phyloP scores from a whole-genome alignment of 306 rosid genomes.

The Vicia sativa region DNA sequence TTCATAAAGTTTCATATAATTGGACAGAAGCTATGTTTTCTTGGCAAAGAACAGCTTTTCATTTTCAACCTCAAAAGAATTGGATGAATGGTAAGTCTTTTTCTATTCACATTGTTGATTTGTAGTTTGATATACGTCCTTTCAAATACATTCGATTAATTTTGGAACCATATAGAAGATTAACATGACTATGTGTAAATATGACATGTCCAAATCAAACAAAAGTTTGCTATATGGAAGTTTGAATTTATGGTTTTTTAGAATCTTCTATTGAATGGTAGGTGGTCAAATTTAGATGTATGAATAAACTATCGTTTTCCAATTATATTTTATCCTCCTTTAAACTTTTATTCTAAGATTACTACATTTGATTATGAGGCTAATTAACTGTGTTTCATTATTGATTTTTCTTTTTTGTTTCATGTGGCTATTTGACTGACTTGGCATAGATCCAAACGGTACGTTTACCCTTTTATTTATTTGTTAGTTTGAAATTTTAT shows the following conservation, averaged over 20 bases:
- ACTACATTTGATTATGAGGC: slow-evolving; percentile 12
- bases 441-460: slow-evolving; percentile 79
- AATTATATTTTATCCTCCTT: not conserved
- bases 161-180: too few species aligned
- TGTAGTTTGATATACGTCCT: not conserved
- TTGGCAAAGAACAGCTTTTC: slow-evolving; percentile 87
- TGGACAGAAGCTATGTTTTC: slow-evolving; percentile 90
- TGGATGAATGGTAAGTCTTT: slow-evolving; percentile 98
- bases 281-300: slow-evolving; percentile 32
- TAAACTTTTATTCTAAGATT: not conserved
- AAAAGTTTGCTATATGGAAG: too few species aligned
- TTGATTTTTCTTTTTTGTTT: slow-evolving; percentile 6
- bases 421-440: slow-evolving; percentile 6
- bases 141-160: too few species aligned
- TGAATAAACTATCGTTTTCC: not conserved
- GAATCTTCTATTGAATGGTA: slow-evolving; percentile 26
- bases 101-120: not conserved
- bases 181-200: too few species aligned
- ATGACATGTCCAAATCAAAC: too few species aligned
- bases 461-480: slow-evolving; percentile 29
- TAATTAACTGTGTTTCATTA: slow-evolving; percentile 28
- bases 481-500: not conserved
- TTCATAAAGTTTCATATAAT: slow-evolving; percentile 41
- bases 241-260: too few species aligned
- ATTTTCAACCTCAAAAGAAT: slow-evolving; percentile 73